Conservation (phyloP, 768 basidiomycete genomes). For the Fomitopsis pulvina region DNA sequence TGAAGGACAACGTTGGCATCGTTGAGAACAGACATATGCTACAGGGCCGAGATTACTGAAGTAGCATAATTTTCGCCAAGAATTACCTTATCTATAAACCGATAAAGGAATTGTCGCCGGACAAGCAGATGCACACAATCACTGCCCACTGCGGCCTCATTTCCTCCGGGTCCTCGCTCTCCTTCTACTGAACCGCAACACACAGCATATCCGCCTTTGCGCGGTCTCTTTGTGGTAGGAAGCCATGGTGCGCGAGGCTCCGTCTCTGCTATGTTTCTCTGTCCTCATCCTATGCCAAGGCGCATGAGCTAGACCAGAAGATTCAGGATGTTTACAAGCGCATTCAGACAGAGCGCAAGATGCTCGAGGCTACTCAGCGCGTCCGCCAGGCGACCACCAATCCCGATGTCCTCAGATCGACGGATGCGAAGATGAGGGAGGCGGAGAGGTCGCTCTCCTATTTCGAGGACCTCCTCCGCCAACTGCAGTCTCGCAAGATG, state of each 20-base stretch:
- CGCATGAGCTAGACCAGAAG: constrained; percentile 80
- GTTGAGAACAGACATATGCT: not conserved
- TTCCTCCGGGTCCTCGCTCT: constrained; percentile 5
- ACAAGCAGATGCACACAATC: constrained; percentile 23
- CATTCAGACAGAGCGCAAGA: constrained; percentile 89
- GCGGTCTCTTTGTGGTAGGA: constrained; percentile 7
- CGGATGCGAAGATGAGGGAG: constrained; percentile 83
- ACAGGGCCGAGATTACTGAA: not conserved
- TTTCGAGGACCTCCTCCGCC: constrained; percentile 79
- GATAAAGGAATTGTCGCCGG: constrained; percentile 7
- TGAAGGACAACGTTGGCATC: constrained; percentile 19
- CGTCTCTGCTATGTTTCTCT: constrained; percentile 7
- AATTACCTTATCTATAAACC: constrained; percentile 3
- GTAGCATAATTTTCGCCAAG: not conserved
- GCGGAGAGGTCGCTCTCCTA: constrained; percentile 78
- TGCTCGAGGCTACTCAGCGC: constrained; percentile 77
- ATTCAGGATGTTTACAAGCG: constrained; percentile 86
- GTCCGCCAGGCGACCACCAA: constrained; percentile 80
- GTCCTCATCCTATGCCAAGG: constrained; percentile 15
- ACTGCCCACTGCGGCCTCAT: constrained; percentile 9
- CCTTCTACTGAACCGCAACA: constrained; percentile 7
- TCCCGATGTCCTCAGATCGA: constrained; percentile 75
- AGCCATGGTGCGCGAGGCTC: constrained; percentile 19
- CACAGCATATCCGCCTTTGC: constrained; percentile 11
- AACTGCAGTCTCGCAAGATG: constrained; percentile 75